Percentiles rank a stretch among this genome's conserved stretches.
Conservation (phyloP, 306 rosid species). For the Prunus campanulata region DNA sequence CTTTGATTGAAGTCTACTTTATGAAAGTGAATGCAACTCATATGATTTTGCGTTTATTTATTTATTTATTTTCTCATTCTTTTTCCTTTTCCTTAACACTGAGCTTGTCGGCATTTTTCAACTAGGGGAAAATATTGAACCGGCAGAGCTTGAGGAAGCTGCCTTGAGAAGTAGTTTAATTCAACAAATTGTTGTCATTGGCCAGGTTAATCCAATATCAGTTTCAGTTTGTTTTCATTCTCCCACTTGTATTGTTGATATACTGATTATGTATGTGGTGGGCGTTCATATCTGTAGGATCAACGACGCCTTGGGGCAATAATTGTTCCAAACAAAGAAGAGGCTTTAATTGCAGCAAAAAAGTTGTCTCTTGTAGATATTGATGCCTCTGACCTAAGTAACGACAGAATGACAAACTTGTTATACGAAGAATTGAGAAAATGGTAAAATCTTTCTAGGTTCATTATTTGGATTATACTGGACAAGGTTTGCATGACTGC, state of each 20-base stretch:
- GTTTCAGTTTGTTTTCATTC: background rate
- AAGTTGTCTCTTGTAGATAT: slow-evolving; percentile 41
- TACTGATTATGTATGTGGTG: slow-evolving; percentile 9
- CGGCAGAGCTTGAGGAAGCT: slow-evolving; percentile 84
- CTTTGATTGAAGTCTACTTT: background rate
- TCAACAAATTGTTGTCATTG: slow-evolving; percentile 84
- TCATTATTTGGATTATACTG: slow-evolving; percentile 3
- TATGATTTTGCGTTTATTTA: background rate
- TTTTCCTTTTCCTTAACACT: slow-evolving; percentile 5
- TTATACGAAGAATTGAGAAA: slow-evolving; percentile 54
- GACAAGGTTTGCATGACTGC: background rate
- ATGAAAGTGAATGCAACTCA: background rate
- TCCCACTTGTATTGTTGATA: background rate
- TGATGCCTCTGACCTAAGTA: slow-evolving; percentile 53
- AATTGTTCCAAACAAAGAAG: slow-evolving; percentile 87
- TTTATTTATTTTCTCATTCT: background rate
- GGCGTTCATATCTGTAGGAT: slow-evolving; percentile 50
- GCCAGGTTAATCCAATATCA: slow-evolving; percentile 54
- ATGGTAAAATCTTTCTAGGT: slow-evolving; percentile 45
- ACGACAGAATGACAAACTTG: slow-evolving; percentile 46
- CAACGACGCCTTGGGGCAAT: slow-evolving; percentile 92
- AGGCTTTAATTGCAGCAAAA: slow-evolving; percentile 54
- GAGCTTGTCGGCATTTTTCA: slow-evolving; percentile 5
- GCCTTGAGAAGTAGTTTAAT: slow-evolving; percentile 75
- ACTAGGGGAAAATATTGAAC: slow-evolving; percentile 93